phyloP scores from a whole-genome alignment of 2,329 filamentous ascomycete species.

The Penicillium occitanis region DNA sequence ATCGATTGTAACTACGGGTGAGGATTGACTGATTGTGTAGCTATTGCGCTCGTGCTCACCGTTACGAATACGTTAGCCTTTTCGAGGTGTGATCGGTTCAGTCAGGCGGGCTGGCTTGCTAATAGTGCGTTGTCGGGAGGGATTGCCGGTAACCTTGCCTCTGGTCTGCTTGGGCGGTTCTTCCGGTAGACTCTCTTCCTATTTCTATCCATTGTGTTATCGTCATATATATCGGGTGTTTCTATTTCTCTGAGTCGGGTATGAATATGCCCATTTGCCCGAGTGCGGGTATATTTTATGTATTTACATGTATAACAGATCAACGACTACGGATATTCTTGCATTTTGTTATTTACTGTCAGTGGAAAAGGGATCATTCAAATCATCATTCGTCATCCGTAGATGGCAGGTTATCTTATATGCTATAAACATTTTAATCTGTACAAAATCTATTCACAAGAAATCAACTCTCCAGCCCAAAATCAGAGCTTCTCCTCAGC shows the following conservation, averaged over 20 bases:
- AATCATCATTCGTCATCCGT: conserved; percentile 6
- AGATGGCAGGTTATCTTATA: conserved; percentile 2
- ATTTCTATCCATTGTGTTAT: background rate
- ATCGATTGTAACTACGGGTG: no score
- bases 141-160: conserved; percentile 55
- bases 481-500: background rate
- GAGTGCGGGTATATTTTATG: background rate
- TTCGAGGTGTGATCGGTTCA: conserved; percentile 53
- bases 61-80: conserved; percentile 55
- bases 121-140: conserved; percentile 56
- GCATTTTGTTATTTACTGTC: background rate
- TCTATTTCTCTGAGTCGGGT: background rate
- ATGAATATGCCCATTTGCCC: background rate
- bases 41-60: conserved; percentile 51
- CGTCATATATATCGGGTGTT: background rate
- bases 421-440: background rate
- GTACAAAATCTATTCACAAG: conserved; percentile 8
- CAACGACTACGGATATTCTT: background rate
- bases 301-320: conserved; percentile 5
- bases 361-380: background rate
- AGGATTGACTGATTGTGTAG: conserved; percentile 29
- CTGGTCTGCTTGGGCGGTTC: conserved; percentile 55
- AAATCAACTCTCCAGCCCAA: background rate
- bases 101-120: conserved; percentile 59
- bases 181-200: conserved; percentile 44